Evolutionary conservation across 805 yeast genomes (phyloP), one percentile per base, ranked within the genome.

Genomic region (Saturnispora besseyi): DNA sequence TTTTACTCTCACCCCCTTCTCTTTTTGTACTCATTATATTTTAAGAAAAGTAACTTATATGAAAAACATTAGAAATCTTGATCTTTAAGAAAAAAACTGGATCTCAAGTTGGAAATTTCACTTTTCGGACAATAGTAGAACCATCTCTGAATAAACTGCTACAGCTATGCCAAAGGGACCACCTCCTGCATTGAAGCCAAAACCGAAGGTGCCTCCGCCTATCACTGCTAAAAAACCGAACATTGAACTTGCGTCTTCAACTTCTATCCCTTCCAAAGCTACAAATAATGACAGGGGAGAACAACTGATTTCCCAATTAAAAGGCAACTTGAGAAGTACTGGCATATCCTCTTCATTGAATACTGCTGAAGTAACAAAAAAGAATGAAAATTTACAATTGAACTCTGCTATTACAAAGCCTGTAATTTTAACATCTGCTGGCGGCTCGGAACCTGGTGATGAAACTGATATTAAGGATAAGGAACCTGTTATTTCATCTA

Each of bases 141-240:
- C 21, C 13, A 8, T 36, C 26, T 36, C 10, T 9, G 4, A 11
- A 5, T 7, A n/a, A 9, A 7, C 40, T 8, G 11, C 9, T 33
- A 33, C n/a, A 36, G 28, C 34, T 26, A 48, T 51, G 52, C 40
- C 59, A 38, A 58, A 56, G 46, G 60, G 51, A 1, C 51, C 59
- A 21, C 67, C 69, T n/a, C 64, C 64, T 7, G 55, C 61, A 24
- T 47, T 62, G 26, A 64, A 63, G 32, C 68, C 68, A 10, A 65
- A 61, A 34, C 67, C 70, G n/a, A 64, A 59, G 52, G 48, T 61
- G 9, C 60, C 65, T 5, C 64, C 66, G 0, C 59, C 61, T 22
- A 44, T 62, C 3, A 52, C 46, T 12, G 54, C 57, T 6, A 62
- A 61, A 49, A 62, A 62, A 46, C 65, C 65, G 12, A n/a, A 34